Evolutionary conservation across 768 basidiomycete species (phyloP), one percentile per base, ranked within the genome.

Genomic region (Coprinopsis sp.): DNA sequence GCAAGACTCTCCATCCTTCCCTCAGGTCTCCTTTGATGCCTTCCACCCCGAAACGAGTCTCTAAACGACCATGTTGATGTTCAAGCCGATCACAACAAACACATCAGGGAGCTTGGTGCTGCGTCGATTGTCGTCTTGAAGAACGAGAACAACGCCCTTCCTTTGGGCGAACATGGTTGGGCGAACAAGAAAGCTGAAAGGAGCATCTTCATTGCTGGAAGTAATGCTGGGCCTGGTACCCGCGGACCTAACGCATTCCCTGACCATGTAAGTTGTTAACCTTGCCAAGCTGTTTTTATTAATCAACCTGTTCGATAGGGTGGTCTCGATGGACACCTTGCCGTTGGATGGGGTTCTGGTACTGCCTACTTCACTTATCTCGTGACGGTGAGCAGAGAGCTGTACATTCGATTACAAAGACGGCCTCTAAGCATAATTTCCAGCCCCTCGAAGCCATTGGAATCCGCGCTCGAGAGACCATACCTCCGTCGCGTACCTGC

Each of bases 331-430:
- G 91, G 91, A 8, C 73, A 86, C 14, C 72, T 96, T 18, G 91
- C 90, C 6, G 85, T 92, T 84, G 91, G 91, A 12, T 96, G 93
- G 93, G 93, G 91, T 29, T 87, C 84, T 40, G 91, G 90, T 4
- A 89, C 91, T 0, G 73, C 79, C 11, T 78, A 81, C 54, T 84
- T 88, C 69, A 80, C 84, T 4, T 92, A 91, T 63, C 76, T 92
- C 12, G 65, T 92, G 49, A 81, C 86, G 38, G 84, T 85, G n/a
- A n/a, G n/a, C 46, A 58, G 78, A 67, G 2, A 6, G 37, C 18
- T 5, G 2, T 28, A 6, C 24, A 31, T 13, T 14, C 22, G 30
- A 25, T 31, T 18, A 13, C 29, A 38, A 23, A 22, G 14, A 22
- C 13, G 3, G 8, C 6, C 14, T 2, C 6, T 37, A 8, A 13